Conservation (phyloP, 441 rosid genomes). For the Dalechampia spathulata region DNA sequence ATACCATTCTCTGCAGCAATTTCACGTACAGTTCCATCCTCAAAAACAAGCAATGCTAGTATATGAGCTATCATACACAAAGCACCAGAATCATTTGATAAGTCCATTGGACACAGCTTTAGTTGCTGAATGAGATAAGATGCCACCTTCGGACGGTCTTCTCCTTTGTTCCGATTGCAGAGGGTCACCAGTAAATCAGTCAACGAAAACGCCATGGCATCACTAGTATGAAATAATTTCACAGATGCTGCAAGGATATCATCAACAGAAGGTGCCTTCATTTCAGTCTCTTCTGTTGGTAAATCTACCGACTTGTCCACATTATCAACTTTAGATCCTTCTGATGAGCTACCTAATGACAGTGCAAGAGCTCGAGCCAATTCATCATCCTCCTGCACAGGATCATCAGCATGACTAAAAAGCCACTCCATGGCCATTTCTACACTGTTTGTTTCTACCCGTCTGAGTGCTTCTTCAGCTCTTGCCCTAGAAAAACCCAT, state of each 20-base stretch:
- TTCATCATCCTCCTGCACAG: constrained; percentile 98
- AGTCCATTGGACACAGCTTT: constrained; percentile 67
- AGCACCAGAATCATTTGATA: constrained; percentile 60
- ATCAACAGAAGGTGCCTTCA: constrained; percentile 49
- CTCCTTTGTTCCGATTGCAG: constrained; percentile 71
- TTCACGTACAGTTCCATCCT: constrained; percentile 74
- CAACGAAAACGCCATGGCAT: constrained; percentile 62
- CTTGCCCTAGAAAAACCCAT: constrained; percentile 99
- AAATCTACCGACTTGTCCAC: constrained; percentile 62
- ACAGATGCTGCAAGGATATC: constrained; percentile 77
- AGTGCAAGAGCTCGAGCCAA: constrained; percentile 95
- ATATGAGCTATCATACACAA: constrained; percentile 80
- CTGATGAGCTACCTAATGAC: constrained; percentile 90
- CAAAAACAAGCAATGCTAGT: constrained; percentile 68
- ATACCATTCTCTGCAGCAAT: constrained; percentile 80
- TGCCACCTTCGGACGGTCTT: constrained; percentile 53
- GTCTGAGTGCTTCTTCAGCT: constrained; percentile 90
- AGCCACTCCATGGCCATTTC: constrained; percentile 99
- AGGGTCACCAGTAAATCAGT: constrained; percentile 87
- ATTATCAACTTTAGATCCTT: constrained; percentile 66
- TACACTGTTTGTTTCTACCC: constrained; percentile 94
- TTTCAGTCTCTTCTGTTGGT: constrained; percentile 46
- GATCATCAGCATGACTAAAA: constrained; percentile 80
- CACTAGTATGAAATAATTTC: constrained; percentile 75
- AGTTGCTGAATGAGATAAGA: constrained; percentile 82